Evolutionary conservation across 2,329 filamentous ascomycete species (phyloP).

Genomic region (Aureobasidium uvarum): DNA sequence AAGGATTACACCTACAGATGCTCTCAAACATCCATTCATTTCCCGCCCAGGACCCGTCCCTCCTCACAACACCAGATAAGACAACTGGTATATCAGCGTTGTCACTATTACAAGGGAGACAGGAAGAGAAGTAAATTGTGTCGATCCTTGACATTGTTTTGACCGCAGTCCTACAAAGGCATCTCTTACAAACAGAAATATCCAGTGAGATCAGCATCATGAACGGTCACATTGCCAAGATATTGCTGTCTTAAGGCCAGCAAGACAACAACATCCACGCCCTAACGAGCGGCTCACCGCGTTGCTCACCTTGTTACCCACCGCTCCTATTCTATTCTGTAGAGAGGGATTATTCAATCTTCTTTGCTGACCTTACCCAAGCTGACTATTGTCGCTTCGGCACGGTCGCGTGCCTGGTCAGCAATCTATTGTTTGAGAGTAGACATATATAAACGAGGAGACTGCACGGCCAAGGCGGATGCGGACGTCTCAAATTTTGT

Average conservation of each 20-base stretch:
- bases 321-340: not conserved
- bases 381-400: not conserved
- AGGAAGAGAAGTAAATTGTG: slow-evolving; percentile 10
- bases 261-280: not conserved
- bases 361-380: not conserved
- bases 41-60: slow-evolving; percentile 41
- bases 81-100: not conserved
- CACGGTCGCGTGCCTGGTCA: not conserved
- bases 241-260: slow-evolving; percentile 23
- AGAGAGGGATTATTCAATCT: not conserved
- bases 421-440: slow-evolving; percentile 3
- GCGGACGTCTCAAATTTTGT: slow-evolving; percentile 10
- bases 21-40: slow-evolving; percentile 87
- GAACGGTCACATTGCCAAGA: slow-evolving; percentile 25
- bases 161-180: not conserved
- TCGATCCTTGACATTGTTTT: slow-evolving; percentile 6
- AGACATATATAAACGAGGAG: slow-evolving; percentile 1
- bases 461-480: not conserved
- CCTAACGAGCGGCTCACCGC: not conserved
- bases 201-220: slow-evolving; percentile 10
- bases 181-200: not conserved
- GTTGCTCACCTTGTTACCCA: not conserved
- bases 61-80: slow-evolving; percentile 16
- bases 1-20: slow-evolving; percentile 80
- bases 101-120: not conserved